Base-by-base conservation (phyloP, 805 yeast genomes). In the Tetrapisispora pingtungensis region DNA sequence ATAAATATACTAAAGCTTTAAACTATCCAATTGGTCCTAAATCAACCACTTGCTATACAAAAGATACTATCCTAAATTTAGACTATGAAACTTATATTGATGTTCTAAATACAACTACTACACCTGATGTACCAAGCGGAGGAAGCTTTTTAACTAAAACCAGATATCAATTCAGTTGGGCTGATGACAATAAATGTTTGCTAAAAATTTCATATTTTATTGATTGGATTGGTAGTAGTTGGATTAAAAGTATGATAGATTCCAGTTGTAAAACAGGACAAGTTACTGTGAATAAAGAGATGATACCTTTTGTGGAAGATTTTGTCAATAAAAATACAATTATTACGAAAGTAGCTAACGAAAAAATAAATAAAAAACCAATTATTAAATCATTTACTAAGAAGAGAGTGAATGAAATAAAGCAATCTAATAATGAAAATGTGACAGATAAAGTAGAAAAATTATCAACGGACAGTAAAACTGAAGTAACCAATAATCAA, bases 81-180 rank as follows among this genome's bases (percentile, higher is more conserved):
- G 78, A 80, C 52, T 59, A 71, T 15, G 63, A 69, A 5, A 68
- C 69, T n/a, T 71, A 72, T 49, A 73, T 85, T 26, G 73, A 78
- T 44, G 75, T 86, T 6, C 65, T 77, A 1, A 76, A 80, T 33
- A 69, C 74, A 1, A 77, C 90, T 0, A 68, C 65, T 19, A 88
- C 97, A 0, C 98, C 97, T 0, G 89, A 85, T 56, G 97, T 90
- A 15, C 98, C 98, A 1, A 82, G 87, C 53, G 98, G 98, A 2
- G 72, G 71, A 33, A 73, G 84, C 0, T 90, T 90, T 62, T 69
- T 73, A 27, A 87, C 86, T 1, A 71, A 77, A 48, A 84, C 95
- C 0, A 70, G 84, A 46, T 82, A 79, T 54, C 68, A 79, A 31
- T 62, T 87, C 42, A 70, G 80, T 1, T 90, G 97, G 97, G 85